phyloP scores from a whole-genome alignment of 129 eudicot genomes.

The Flaveria sonorensis region DNA sequence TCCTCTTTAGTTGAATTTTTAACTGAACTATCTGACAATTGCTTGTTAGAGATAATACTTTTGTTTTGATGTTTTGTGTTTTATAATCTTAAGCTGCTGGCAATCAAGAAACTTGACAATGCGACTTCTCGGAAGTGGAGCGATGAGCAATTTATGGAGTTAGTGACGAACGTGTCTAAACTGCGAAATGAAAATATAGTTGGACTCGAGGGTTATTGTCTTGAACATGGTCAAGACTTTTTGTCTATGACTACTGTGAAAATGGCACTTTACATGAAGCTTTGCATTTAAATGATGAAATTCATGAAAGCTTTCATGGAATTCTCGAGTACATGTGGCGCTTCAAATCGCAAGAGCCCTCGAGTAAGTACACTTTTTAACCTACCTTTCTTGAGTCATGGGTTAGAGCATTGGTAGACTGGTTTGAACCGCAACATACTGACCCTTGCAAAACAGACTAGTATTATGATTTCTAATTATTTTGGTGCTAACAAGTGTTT shows the following conservation, averaged over 20 bases:
- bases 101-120: slow-evolving; percentile 83
- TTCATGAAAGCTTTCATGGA: slow-evolving; percentile 80
- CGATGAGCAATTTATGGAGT: slow-evolving; percentile 64
- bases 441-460: too few species aligned
- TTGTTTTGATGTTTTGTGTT: slow-evolving; percentile 12
- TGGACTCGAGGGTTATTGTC: slow-evolving; percentile 79
- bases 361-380: slow-evolving; percentile 57
- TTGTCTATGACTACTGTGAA: slow-evolving; percentile 69
- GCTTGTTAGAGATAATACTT: too few species aligned
- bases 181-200: slow-evolving; percentile 75
- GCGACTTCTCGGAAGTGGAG: slow-evolving; percentile 53
- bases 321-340: slow-evolving; percentile 67
- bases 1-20: too few species aligned
- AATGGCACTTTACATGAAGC: slow-evolving; percentile 90
- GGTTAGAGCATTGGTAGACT: too few species aligned
- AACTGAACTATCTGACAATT: too few species aligned
- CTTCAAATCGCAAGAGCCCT: slow-evolving; percentile 92
- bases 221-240: slow-evolving; percentile 76
- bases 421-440: too few species aligned
- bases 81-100: slow-evolving; percentile 53
- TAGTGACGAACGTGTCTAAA: slow-evolving; percentile 58
- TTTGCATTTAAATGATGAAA: slow-evolving; percentile 67
- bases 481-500: neutral
- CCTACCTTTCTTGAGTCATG: too few species aligned
- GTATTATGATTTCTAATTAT: neutral